A percentile compares a stretch with the other conserved stretches of the same genome.
Evolutionary conservation across 306 rosid genomes (phyloP).

Genomic region (Glycyrrhiza uralensis): DNA sequence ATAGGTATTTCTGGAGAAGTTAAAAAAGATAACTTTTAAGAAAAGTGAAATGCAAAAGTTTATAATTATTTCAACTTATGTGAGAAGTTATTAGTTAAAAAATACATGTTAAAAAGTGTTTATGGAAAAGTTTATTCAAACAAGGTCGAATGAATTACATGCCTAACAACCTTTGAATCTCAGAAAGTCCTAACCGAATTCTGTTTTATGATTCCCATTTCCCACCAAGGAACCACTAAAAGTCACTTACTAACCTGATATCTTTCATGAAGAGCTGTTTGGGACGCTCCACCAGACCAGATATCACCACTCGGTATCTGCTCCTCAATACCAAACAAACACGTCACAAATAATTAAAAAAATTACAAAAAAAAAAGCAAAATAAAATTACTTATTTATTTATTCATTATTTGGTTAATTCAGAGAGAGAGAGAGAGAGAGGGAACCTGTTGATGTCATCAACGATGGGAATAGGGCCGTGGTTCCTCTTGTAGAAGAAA

Average conservation of each 20-base stretch:
- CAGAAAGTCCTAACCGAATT: background rate
- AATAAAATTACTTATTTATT: background rate
- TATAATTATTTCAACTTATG: no score
- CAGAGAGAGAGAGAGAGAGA: background rate
- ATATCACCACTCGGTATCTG: conserved; percentile 62
- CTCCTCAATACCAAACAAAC: conserved; percentile 27
- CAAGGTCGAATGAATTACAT: no score
- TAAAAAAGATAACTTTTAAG: no score
- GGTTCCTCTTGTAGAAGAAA: conserved; percentile 89
- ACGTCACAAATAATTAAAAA: background rate
- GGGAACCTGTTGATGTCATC: conserved; percentile 66
- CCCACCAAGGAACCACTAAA: background rate
- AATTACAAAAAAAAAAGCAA: no score
- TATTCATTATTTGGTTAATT: background rate
- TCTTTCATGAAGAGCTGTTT: conserved; percentile 66
- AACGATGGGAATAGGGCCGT: conserved; percentile 79
- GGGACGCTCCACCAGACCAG: conserved; percentile 60
- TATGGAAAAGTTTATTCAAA: no score
- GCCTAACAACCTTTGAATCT: background rate
- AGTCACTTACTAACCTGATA: conserved; percentile 52
- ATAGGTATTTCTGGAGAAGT: no score
- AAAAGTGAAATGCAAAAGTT: no score
- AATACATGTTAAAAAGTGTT: no score
- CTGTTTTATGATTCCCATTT: background rate
- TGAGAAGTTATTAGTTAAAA: no score